phyloP scores from a whole-genome alignment of 2,329 filamentous ascomycete species.

The Tetracladium maxilliforme region DNA sequence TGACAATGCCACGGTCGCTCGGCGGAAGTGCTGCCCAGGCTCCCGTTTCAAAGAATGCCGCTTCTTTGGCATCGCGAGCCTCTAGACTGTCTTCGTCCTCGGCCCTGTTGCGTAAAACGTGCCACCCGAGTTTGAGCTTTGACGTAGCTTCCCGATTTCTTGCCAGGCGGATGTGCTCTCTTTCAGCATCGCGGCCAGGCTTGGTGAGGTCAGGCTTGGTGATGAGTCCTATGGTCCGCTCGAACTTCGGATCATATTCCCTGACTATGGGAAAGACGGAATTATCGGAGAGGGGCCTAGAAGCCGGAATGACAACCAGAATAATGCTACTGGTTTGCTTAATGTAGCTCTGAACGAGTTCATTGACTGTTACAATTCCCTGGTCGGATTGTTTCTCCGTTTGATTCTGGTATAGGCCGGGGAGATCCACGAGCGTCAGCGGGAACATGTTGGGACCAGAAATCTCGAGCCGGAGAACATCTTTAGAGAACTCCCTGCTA shows the following conservation, averaged over 20 bases:
- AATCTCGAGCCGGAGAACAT: constrained; percentile 21
- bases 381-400: constrained; percentile 10
- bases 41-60: constrained; percentile 9
- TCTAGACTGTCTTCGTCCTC: constrained; percentile 16
- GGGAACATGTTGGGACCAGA: constrained; percentile 18
- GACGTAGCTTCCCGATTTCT: constrained; percentile 21
- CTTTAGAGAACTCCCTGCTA: constrained; percentile 19
- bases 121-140: constrained; percentile 33
- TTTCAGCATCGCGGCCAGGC: constrained; percentile 18
- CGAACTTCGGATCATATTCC: constrained; percentile 15
- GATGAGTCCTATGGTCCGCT: constrained; percentile 26
- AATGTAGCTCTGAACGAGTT: constrained; percentile 21
- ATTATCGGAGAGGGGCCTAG: too few relatives aligned
- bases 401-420: constrained; percentile 14
- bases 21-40: constrained; percentile 11
- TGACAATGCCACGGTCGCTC: constrained; percentile 9
- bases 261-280: too few relatives aligned
- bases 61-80: constrained; percentile 9
- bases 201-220: constrained; percentile 31
- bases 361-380: constrained; percentile 14
- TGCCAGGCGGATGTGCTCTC: constrained; percentile 17
- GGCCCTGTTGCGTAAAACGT: constrained; percentile 29
- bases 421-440: constrained; percentile 22
- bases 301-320: too few relatives aligned
- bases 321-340: constrained; percentile 18